phyloP scores from a whole-genome alignment of 108 stramenopile species.

The Chaetoceros muelleri region DNA sequence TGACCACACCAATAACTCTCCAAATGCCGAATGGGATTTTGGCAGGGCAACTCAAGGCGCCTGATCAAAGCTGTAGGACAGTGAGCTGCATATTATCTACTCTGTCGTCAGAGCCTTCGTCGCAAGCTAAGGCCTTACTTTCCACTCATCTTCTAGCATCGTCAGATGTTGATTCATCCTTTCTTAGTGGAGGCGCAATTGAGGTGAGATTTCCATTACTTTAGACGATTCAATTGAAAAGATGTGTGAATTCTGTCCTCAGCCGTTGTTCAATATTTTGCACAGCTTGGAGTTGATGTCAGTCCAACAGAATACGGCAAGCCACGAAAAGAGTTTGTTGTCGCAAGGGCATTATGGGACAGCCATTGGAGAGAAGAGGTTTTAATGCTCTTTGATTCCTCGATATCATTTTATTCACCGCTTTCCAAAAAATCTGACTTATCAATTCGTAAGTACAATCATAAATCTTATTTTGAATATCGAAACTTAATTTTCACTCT shows the following conservation, averaged over 20 bases:
- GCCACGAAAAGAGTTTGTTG: conserved; percentile 39
- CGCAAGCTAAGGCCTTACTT: conserved; percentile 28
- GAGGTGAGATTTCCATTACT: conserved; percentile 20
- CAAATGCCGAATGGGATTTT: no score
- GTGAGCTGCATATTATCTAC: conserved; percentile 49
- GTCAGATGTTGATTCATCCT: conserved; percentile 56
- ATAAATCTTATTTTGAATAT: background rate
- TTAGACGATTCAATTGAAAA: no score
- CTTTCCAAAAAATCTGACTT: conserved; percentile 65
- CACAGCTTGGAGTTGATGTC: conserved; percentile 40
- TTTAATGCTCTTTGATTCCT: conserved; percentile 58
- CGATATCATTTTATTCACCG: conserved; percentile 74
- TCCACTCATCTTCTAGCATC: conserved; percentile 26
- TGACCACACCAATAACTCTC: no score
- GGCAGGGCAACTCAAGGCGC: conserved; percentile 55
- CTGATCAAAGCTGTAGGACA: conserved; percentile 58
- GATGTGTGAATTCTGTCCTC: no score
- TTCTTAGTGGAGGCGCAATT: conserved; percentile 61
- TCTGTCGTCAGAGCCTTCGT: conserved; percentile 34
- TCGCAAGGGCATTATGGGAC: conserved; percentile 84
- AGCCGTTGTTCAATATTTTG: no score
- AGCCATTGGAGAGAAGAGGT: conserved; percentile 91
- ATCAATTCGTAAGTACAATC: conserved; percentile 33
- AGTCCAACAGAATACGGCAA: conserved; percentile 18
- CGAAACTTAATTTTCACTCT: background rate